Base-by-base conservation (phyloP, 163 green algal species). In the Chlamydomonas reinhardtii region DNA sequence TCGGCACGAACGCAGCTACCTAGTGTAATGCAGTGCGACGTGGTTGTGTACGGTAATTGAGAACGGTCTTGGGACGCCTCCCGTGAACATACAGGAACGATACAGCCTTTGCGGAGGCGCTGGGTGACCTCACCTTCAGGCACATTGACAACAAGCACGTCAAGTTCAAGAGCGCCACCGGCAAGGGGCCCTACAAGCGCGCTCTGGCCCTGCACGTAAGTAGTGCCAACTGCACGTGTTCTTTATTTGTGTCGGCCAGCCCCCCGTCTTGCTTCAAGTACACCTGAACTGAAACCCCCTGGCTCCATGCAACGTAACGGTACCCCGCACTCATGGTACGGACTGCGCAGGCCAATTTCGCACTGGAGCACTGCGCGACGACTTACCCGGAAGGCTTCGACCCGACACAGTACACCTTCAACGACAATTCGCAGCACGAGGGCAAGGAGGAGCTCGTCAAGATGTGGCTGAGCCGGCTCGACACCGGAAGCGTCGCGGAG, bases 121-220 rank as follows among this genome's bases (percentile, higher is more conserved):
- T 75, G 70, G 70, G 70, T 20, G 19, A 75, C 70, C 16, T 59
- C 70, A 75, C 34, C 34, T 75, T 75, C 35, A 35, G 17, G 70
- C 2, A 59, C 70, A 35, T 75, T 4, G 15, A 75, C 35, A 59
- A 59, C 35, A 75, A 75, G 39, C 70, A 20, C 27, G 70, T 75
- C 35, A 16, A 59, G 6, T 75, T 75, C 35, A 15, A 35, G 32
- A 35, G 70, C 70, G 70, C 35, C 12, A 20, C 54, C 35, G 35
- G 70, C 70, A 75, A 32, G 70, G 35, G 70, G 35, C 70, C 70
- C 54, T 75, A 56, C 35, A 75, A 75, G 70, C 70, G 35, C 34
- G 35, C 70, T 14, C 70, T 75, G 35, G 70, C 70, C 35, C 17
- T 59, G 35, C 70, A 75, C 35, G 70, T 75, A 59, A 75, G 70